A percentile compares a stretch with the other conserved stretches of the same genome.
Evolutionary conservation across 2,329 filamentous ascomycete species (phyloP).

Genomic region (Verticillium klebahnii): DNA sequence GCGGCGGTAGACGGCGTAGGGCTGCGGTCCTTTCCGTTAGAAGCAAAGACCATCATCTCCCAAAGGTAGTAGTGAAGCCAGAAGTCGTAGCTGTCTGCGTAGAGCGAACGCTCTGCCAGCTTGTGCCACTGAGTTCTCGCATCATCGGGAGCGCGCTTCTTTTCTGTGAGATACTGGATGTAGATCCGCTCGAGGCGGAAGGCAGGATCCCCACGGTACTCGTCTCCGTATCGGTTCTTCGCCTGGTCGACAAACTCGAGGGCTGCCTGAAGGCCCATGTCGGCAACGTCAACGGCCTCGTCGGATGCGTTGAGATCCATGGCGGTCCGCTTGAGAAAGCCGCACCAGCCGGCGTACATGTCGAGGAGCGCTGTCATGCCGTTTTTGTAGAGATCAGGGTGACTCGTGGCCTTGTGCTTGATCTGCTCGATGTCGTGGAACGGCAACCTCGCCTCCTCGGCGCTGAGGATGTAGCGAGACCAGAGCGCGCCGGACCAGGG

Average conservation of each 20-base stretch:
- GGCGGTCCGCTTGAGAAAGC: constrained; percentile 81
- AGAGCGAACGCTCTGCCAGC: constrained; percentile 56
- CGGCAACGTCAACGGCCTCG: constrained; percentile 83
- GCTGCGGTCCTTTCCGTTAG: constrained; percentile 46
- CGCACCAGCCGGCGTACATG: constrained; percentile 92
- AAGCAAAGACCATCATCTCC: constrained; percentile 68
- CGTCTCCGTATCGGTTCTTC: constrained; percentile 66
- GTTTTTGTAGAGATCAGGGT: constrained; percentile 76
- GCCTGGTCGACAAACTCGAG: constrained; percentile 82
- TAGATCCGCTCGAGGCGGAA: constrained; percentile 89
- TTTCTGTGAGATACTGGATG: constrained; percentile 86
- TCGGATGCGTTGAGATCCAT: constrained; percentile 70
- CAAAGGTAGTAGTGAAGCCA: constrained; percentile 91
- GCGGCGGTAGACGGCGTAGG: constrained; percentile 41
- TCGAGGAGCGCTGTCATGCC: constrained; percentile 86
- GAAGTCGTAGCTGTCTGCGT: constrained; percentile 81
- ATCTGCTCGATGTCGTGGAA: constrained; percentile 82
- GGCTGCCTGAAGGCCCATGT: constrained; percentile 81
- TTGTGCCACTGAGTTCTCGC: constrained; percentile 75
- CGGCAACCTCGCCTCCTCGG: constrained; percentile 70
- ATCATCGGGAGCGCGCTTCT: constrained; percentile 69
- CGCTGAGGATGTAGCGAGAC: constrained; percentile 81
- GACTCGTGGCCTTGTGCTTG: constrained; percentile 88
- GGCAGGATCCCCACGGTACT: constrained; percentile 79
- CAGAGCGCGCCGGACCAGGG: constrained; percentile 90